phyloP scores from a whole-genome alignment of 2,329 filamentous ascomycete species.

The Lachnellula occidentalis region DNA sequence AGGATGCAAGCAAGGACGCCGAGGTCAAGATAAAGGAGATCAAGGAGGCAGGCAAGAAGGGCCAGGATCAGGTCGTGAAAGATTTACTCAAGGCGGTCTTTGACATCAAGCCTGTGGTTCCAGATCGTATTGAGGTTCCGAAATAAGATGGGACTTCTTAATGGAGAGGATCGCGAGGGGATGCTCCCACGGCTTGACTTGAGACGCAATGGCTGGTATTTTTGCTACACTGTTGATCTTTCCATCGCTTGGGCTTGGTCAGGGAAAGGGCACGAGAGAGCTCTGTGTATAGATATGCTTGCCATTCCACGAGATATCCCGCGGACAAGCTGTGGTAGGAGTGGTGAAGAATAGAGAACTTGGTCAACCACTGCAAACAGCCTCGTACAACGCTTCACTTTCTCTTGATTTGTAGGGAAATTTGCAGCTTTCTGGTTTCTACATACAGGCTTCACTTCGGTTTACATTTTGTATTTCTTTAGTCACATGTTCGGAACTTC shows the following conservation, averaged over 20 bases:
- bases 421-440: too few relatives aligned
- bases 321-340: not conserved
- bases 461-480: not conserved
- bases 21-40: constrained; percentile 80
- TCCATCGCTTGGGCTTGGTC: not conserved
- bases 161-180: not conserved
- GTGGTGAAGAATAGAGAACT: too few relatives aligned
- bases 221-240: not conserved
- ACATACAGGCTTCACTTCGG: too few relatives aligned
- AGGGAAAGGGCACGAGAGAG: not conserved
- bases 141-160: constrained; percentile 17
- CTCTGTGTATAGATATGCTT: constrained; percentile 26
- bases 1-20: constrained; percentile 73
- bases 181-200: not conserved
- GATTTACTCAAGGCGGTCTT: constrained; percentile 82
- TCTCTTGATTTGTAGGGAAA: too few relatives aligned
- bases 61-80: constrained; percentile 72
- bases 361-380: too few relatives aligned
- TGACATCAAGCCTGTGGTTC: constrained; percentile 70
- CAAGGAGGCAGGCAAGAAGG: constrained; percentile 71
- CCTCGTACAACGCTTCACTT: too few relatives aligned
- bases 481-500: too few relatives aligned
- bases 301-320: constrained; percentile 24
- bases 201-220: too few relatives aligned
- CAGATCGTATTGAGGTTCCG: constrained; percentile 33